Conservation (phyloP, 306 rosid species). For the Rosa rugosa region DNA sequence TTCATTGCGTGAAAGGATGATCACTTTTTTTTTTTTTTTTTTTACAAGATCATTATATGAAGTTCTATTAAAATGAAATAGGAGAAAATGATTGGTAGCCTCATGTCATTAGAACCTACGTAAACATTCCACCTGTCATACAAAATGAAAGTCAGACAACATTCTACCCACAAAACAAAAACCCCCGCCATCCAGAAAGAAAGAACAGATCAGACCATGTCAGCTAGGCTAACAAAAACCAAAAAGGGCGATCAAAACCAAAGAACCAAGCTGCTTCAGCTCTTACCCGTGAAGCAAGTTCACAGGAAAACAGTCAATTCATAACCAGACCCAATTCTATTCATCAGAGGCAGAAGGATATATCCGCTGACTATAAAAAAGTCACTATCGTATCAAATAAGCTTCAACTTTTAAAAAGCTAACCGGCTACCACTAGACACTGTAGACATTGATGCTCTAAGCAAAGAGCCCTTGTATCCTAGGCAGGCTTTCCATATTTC, state of each 20-base stretch:
- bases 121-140: no score
- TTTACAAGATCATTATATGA: no score
- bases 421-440: background rate
- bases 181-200: background rate
- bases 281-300: background rate
- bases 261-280: background rate
- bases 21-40: no score
- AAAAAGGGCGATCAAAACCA: background rate
- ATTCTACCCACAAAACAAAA: background rate
- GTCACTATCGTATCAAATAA: background rate
- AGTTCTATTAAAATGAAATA: no score
- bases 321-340: background rate
- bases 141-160: background rate
- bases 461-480: background rate
- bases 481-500: background rate
- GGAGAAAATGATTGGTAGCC: no score
- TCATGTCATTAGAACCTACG: no score
- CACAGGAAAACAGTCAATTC: background rate
- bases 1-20: no score
- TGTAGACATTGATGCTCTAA: background rate
- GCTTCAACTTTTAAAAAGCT: no score
- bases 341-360: background rate
- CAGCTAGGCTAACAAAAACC: no score
- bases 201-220: background rate
- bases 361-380: background rate